Evolutionary conservation across 2,329 filamentous ascomycete species (phyloP), one percentile per base, ranked within the genome.

Genomic region (Cladophialophora psammophila): DNA sequence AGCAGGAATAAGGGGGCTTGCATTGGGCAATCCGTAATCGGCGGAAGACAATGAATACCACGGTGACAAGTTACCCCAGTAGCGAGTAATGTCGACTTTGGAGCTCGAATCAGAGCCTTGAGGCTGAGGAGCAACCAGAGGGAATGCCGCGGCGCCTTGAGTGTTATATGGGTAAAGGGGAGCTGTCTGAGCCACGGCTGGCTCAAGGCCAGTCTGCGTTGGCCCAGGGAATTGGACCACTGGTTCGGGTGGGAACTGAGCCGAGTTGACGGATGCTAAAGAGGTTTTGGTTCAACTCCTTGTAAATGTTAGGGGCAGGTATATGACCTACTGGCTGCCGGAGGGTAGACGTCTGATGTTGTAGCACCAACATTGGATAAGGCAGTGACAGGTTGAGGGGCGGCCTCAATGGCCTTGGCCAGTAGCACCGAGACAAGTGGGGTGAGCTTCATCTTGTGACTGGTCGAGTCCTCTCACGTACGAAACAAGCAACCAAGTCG

Each of bases 1-100:
- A 4, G 81, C 76, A 0, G 90, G 91, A 9, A 50, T 50, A 9
- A 50, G 45, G 20, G 45, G 45, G 45, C 45, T 50, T 9, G 45
- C 45, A 26, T 50, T 50, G 13, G 59, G 59, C 42, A 61, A 34
- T n/a, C 59, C 59, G 36, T 61, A 61, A 34, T 61, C 59, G 42
- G 59, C 40, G 31, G 59, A 61, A 20, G 31, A 34, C n/a, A 61
- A 4, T n/a, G 59, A 61, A 32, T 61, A 61, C 59, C 59, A 61
- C 5, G 59, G 59, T 8, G 59, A 53, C 59, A 61, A 18, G 59
- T 61, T 61, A 35, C 59, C 59, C 59, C 59, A 61, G 35, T 53
- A 61, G 4, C 26, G 15, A 18, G 59, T 54, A 34, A 61, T 61
- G 34, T 61, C 50, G 59, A 61, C n/a, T 8, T 36, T 61, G 36